Evolutionary conservation across 75 land plant genomes (phyloP).

Genomic region (Ceratopteris richardii): DNA sequence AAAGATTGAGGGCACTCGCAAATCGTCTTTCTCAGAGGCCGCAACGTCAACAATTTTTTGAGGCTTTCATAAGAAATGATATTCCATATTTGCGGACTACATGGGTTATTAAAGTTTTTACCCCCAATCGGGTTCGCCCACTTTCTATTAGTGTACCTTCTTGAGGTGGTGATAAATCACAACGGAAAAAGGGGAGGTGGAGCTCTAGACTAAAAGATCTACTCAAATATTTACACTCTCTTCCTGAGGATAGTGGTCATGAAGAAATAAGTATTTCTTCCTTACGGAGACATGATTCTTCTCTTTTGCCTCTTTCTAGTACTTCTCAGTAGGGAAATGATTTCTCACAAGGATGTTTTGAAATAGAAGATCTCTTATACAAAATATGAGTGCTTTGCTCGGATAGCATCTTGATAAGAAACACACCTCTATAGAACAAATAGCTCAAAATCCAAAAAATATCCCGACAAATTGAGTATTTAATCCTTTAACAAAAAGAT

Average conservation of each 20-base stretch:
- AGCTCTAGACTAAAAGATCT: constrained; percentile 88
- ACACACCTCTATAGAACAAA: constrained; percentile 53
- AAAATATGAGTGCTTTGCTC: constrained; percentile 65
- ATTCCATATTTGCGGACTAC: constrained; percentile 88
- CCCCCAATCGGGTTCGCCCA: constrained; percentile 88
- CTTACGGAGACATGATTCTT: constrained; percentile 27
- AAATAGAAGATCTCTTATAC: constrained; percentile 53
- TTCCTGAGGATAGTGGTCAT: constrained; percentile 51
- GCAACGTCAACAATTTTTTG: constrained; percentile 60
- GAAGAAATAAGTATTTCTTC: constrained; percentile 21
- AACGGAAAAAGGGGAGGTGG: constrained; percentile 54
- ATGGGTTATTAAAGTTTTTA: constrained; percentile 88
- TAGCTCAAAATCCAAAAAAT: constrained; percentile 83
- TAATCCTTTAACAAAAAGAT: constrained; percentile 21
- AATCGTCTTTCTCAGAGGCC: constrained; percentile 87
- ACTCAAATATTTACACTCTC: constrained; percentile 55
- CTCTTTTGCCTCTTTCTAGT: constrained; percentile 28
- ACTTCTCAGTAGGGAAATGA: constrained; percentile 34
- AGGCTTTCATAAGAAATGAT: constrained; percentile 80
- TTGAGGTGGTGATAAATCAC: constrained; percentile 67
- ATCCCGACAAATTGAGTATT: constrained; percentile 44
- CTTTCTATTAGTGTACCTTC: constrained; percentile 36
- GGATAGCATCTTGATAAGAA: constrained; percentile 43
- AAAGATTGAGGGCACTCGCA: constrained; percentile 64
- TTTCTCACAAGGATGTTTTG: constrained; percentile 15